Conservation (phyloP, 208 protist genomes). For the Trypanosoma avium region DNA sequence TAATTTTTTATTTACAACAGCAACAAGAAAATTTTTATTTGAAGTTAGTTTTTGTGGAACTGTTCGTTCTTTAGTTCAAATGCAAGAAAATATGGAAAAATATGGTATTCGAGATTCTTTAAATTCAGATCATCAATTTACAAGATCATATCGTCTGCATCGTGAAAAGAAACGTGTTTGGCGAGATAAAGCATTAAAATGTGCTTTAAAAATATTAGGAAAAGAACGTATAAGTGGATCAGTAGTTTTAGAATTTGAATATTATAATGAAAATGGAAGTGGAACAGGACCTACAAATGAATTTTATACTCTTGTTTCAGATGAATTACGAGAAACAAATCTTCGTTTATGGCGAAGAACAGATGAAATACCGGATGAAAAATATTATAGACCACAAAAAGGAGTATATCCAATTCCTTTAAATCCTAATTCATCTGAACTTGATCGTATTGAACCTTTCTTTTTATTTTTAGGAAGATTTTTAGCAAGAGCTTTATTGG, state of each 20-base stretch:
- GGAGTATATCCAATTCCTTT: conserved; percentile 71
- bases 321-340: conserved; percentile 55
- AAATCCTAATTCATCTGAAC: conserved; percentile 24
- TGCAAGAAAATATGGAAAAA: conserved; percentile 49
- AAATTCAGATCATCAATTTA: conserved; percentile 16
- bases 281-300: conserved; percentile 88
- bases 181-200: conserved; percentile 58
- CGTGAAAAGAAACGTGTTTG: conserved; percentile 50
- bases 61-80: conserved; percentile 44
- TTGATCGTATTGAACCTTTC: conserved; percentile 29
- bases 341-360: conserved; percentile 60
- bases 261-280: conserved; percentile 87
- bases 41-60: conserved; percentile 77
- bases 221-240: conserved; percentile 36
- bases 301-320: conserved; percentile 87
- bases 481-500: conserved; percentile 72
- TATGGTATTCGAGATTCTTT: conserved; percentile 31
- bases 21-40: conserved; percentile 81
- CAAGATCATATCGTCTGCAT: conserved; percentile 28
- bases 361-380: conserved; percentile 44
- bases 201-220: conserved; percentile 58
- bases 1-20: conserved; percentile 70
- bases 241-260: conserved; percentile 84
- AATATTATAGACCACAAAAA: conserved; percentile 43
- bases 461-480: conserved; percentile 77